A percentile compares a stretch with the other conserved stretches of the same genome.
Evolutionary conservation across 2,329 filamentous ascomycete genomes (phyloP).

Genomic region (Pseudogymnoascus sp.): DNA sequence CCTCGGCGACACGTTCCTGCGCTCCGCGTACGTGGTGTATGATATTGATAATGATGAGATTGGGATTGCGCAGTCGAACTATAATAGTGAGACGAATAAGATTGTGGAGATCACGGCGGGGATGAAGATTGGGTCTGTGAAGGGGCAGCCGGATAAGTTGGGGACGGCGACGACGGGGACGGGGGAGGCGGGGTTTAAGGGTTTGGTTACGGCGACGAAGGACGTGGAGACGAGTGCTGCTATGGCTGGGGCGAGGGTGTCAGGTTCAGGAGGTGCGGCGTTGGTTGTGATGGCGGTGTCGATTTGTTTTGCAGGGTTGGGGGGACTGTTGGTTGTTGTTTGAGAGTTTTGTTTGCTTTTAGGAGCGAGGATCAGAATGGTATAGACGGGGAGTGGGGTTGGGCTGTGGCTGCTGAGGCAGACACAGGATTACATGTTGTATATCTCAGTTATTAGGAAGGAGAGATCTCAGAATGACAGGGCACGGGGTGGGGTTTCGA

Average conservation of each 20-base stretch:
- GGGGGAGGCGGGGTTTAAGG: not conserved
- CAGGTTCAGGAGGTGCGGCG: not conserved
- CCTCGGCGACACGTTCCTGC: slow-evolving; percentile 50
- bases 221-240: not conserved
- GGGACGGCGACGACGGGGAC: not conserved
- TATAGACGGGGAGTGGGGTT: not conserved
- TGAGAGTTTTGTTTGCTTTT: not conserved
- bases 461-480: not conserved
- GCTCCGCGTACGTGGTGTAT: slow-evolving; percentile 51
- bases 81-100: slow-evolving; percentile 36
- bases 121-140: not conserved
- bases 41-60: slow-evolving; percentile 43
- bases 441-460: not conserved
- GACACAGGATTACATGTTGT: not conserved
- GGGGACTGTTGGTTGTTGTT: not conserved
- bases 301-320: not conserved
- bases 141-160: not conserved
- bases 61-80: slow-evolving; percentile 43
- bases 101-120: slow-evolving; percentile 36
- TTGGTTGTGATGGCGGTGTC: not conserved
- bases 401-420: not conserved
- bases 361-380: not conserved
- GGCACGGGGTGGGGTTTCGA: not conserved
- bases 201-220: not conserved
- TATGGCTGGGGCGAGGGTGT: not conserved